Percentiles rank a stretch among this genome's conserved stretches.
Conservation (phyloP, 805 yeast genomes). For the Lachancea kluyveri region DNA sequence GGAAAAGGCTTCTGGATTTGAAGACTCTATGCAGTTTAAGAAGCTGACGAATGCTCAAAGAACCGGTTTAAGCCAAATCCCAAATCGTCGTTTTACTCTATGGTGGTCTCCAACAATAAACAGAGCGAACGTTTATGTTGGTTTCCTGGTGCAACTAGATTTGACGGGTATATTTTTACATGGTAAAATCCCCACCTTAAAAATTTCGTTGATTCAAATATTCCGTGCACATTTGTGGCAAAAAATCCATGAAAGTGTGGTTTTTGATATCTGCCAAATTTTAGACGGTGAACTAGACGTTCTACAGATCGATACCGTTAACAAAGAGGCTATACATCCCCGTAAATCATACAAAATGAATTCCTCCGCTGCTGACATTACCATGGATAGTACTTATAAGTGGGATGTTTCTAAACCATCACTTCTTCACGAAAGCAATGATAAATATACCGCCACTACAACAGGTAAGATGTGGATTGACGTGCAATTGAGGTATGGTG, state of each 20-base stretch:
- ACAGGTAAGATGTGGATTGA: conserved; percentile 87
- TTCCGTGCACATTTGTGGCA: conserved; percentile 99
- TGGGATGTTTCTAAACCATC: conserved; percentile 88
- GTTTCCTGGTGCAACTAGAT: conserved; percentile 92
- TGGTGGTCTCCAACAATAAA: conserved; percentile 99
- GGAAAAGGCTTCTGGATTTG: conserved; percentile 98
- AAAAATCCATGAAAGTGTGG: conserved; percentile 93
- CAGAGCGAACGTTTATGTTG: conserved; percentile 96
- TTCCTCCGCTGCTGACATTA: conserved; percentile 89
- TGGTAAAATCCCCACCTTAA: conserved; percentile 95
- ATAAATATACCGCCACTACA: conserved; percentile 48
- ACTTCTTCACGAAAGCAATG: conserved; percentile 63
- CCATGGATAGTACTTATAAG: conserved; percentile 62
- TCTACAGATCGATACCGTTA: conserved; percentile 76
- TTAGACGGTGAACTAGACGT: conserved; percentile 82
- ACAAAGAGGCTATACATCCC: conserved; percentile 91
- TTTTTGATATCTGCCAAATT: conserved; percentile 88
- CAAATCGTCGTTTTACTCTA: conserved; percentile 90
- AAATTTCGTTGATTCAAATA: conserved; percentile 90
- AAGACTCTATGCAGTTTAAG: conserved; percentile 90
- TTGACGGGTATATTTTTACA: conserved; percentile 94
- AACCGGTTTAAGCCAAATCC: conserved; percentile 94
- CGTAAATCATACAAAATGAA: conserved; percentile 96
- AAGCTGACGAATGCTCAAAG: conserved; percentile 96
- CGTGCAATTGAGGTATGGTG: conserved; percentile 92